A percentile compares a stretch with the other conserved stretches of the same genome.
Evolutionary conservation across 805 yeast genomes (phyloP).

Genomic region (Priceomyces haplophilus): DNA sequence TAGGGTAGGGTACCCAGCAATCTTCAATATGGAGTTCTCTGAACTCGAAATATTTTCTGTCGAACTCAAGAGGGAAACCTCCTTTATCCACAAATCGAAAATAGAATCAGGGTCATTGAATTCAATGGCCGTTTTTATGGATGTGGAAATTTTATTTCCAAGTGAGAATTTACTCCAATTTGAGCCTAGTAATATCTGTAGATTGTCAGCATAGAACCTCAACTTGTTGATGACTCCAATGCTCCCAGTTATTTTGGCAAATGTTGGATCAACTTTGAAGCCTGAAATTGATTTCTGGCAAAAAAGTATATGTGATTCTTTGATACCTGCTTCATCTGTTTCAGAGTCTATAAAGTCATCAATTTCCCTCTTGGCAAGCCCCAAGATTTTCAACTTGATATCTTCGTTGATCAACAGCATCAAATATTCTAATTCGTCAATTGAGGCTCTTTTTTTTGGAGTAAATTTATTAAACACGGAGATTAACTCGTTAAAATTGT

Average conservation of each 20-base stretch:
- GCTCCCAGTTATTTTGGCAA: constrained; percentile 15
- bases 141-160: constrained; percentile 60
- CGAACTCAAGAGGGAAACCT: constrained; percentile 3
- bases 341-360: constrained; percentile 15
- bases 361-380: constrained; percentile 27
- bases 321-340: constrained; percentile 5
- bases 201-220: constrained; percentile 19
- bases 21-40: constrained; percentile 4
- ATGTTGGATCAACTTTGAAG: constrained; percentile 1
- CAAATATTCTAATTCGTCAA: constrained; percentile 13
- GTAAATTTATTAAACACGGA: constrained; percentile 22
- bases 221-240: constrained; percentile 20
- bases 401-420: constrained; percentile 34
- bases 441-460: constrained; percentile 7
- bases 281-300: not conserved
- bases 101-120: constrained; percentile 43
- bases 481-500: constrained; percentile 25
- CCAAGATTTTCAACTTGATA: constrained; percentile 29
- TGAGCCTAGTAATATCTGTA: constrained; percentile 27
- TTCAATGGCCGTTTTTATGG: constrained; percentile 42
- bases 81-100: constrained; percentile 49
- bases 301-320: not conserved
- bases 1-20: constrained; percentile 1
- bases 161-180: constrained; percentile 38
- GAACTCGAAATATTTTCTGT: constrained; percentile 9